Conservation (phyloP, 1,284 basidiomycete genomes). For the Ustilago cynodontis region DNA sequence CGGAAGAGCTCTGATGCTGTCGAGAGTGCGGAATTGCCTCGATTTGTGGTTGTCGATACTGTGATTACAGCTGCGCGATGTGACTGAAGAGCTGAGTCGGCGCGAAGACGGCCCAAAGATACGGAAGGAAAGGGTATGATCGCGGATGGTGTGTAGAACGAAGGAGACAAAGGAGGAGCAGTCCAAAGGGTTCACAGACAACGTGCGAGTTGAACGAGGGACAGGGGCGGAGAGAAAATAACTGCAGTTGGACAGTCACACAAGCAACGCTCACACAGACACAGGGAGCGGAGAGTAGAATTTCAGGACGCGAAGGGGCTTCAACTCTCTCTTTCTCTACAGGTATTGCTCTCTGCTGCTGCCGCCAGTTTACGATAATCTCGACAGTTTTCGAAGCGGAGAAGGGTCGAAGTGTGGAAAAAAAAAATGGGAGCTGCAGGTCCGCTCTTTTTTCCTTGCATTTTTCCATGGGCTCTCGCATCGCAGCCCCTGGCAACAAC, state of each 20-base stretch:
- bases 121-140: conserved; percentile 1
- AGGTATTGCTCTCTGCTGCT: no score
- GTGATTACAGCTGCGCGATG: neutral
- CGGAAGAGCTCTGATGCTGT: neutral
- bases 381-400: conserved; percentile 4
- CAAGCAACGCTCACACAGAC: neutral
- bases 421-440: neutral
- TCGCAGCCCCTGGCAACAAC: conserved; percentile 6
- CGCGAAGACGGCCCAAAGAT: neutral
- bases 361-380: neutral
- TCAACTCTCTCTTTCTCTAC: neutral
- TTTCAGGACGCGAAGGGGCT: neutral
- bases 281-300: conserved; percentile 5
- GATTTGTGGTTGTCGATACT: neutral
- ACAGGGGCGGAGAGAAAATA: neutral
- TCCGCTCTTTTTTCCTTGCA: neutral
- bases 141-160: neutral
- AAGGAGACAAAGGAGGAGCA: neutral
- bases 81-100: neutral
- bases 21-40: neutral
- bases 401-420: neutral
- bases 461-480: neutral
- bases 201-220: conserved; percentile 6
- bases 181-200: neutral
- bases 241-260: conserved; percentile 1